Evolutionary conservation across 2,329 filamentous ascomycete species (phyloP), one percentile per base, ranked within the genome.

Genomic region (Trichoderma sp.): DNA sequence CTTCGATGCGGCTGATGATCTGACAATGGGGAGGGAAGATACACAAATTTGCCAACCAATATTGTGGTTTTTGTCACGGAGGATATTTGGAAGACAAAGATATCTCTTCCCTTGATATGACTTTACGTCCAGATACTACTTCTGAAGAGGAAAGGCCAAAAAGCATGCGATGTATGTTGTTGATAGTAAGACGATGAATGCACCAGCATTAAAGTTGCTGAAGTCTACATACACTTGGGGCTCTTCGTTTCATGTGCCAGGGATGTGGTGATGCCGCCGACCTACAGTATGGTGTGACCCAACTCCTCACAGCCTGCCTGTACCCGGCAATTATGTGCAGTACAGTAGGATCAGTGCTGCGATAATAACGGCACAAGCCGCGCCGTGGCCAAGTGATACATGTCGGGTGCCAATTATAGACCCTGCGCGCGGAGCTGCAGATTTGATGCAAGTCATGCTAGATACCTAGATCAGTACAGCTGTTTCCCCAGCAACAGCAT

Each of bases 141-240:
- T 50, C 53, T 38, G 67, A 62, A n/a, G 71, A 65, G 64, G 65
- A 60, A 53, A 75, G 79, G 75, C 77, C 78, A 77, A 77, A 77
- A 77, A 80, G 78, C 77, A 77, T 74, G 77, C 78, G 78, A 77
- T 76, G 77, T 81, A 80, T 79, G 80, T 78, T 78, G 81, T 82
- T 82, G 83, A 80, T 84, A 84, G 82, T 82, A 82, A 80, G 82
- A 82, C 80, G 82, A 83, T 81, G 82, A 72, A 41, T 41, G 31
- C 72, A 53, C 64, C 67, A 67, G 74, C 64, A 66, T 56, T n/a
- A 41, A 65, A 72, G 35, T 38, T 65, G 71, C 71, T 73, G 71
- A 31, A 18, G 63, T 35, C 24, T 65, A 33, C 45, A n/a, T 53
- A 12, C 18, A 45, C 29, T 29, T 35, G 59, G 24, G 60, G 31